These are phyloP conservation scores for Gleditsia sinensis DNA, from an alignment of 306 rosid species.

Conservation along the genomic window DNA sequence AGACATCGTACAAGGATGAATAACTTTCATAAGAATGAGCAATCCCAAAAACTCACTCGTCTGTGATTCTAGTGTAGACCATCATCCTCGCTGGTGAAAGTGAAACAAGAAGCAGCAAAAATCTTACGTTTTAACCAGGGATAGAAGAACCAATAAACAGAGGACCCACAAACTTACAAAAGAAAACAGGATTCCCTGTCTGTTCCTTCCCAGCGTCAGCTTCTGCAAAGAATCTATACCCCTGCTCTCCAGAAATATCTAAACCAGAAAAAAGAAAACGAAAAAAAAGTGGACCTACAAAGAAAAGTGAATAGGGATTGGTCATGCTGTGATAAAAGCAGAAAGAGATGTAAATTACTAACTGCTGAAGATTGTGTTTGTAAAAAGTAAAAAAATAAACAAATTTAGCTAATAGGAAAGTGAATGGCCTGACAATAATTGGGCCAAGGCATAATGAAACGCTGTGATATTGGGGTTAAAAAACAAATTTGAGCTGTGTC, in stretches of 20 bases:
- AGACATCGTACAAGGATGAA: neutral
- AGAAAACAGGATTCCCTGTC: neutral
- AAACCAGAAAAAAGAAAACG: neutral
- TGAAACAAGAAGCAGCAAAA: neutral
- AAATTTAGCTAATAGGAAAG: neutral
- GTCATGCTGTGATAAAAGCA: neutral
- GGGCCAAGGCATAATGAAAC: neutral
- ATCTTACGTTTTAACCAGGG: neutral
- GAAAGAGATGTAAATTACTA: neutral
- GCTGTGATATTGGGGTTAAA: neutral
- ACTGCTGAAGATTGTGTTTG: neutral
- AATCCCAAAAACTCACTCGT: neutral
- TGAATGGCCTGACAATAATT: neutral
- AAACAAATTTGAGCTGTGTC: neutral
- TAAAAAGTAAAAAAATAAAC: neutral
- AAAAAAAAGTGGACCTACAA: neutral
- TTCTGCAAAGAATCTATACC: neutral
- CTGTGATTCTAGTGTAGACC: neutral
- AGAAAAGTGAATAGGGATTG: neutral
- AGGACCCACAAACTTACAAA: neutral
- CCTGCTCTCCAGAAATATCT: neutral
- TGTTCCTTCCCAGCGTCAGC: neutral
- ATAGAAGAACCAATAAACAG: neutral
- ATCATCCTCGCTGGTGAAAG: neutral
- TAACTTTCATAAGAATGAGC: neutral